Evolutionary conservation across 352 stramenopile species (phyloP).

Genomic region (Phytophthora pisi): DNA sequence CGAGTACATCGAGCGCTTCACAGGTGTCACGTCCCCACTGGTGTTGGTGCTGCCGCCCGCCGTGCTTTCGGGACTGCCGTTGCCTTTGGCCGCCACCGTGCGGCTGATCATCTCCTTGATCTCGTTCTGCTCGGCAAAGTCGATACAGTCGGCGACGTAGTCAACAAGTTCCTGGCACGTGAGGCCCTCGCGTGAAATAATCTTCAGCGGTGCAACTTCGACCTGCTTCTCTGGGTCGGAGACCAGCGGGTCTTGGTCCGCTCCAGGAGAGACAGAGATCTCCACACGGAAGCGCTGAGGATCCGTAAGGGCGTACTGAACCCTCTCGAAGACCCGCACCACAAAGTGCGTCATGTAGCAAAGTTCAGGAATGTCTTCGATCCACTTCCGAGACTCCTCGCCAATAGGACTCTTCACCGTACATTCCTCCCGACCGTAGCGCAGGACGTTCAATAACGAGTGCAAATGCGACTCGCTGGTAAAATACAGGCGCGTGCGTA

Average conservation of each 20-base stretch:
- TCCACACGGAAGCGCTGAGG: conserved; percentile 85
- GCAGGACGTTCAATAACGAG: conserved; percentile 98
- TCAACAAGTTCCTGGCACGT: conserved; percentile 87
- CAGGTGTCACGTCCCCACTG: conserved; percentile 38
- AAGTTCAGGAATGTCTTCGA: conserved; percentile 94
- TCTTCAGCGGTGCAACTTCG: conserved; percentile 77
- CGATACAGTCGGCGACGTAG: conserved; percentile 80
- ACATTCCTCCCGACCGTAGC: conserved; percentile 79
- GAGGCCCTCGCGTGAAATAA: conserved; percentile 83
- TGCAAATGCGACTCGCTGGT: conserved; percentile 99
- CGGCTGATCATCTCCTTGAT: conserved; percentile 38
- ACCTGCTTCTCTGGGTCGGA: conserved; percentile 66
- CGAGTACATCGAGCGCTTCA: conserved; percentile 63
- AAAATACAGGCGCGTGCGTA: conserved; percentile 99
- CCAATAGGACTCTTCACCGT: conserved; percentile 59
- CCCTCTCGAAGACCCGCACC: conserved; percentile 98
- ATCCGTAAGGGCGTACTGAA: conserved; percentile 66
- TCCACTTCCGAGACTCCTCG: conserved; percentile 82
- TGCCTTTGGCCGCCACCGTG: conserved; percentile 37
- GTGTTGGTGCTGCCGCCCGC: conserved; percentile 28
- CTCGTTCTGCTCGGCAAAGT: conserved; percentile 73
- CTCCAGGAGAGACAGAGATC: conserved; percentile 84
- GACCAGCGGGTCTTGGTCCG: conserved; percentile 72
- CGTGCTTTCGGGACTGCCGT: conserved; percentile 30
- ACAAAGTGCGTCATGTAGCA: conserved; percentile 99